Evolutionary conservation across 2,329 filamentous ascomycete genomes (phyloP).

Genomic region (Cladosporium sp.): DNA sequence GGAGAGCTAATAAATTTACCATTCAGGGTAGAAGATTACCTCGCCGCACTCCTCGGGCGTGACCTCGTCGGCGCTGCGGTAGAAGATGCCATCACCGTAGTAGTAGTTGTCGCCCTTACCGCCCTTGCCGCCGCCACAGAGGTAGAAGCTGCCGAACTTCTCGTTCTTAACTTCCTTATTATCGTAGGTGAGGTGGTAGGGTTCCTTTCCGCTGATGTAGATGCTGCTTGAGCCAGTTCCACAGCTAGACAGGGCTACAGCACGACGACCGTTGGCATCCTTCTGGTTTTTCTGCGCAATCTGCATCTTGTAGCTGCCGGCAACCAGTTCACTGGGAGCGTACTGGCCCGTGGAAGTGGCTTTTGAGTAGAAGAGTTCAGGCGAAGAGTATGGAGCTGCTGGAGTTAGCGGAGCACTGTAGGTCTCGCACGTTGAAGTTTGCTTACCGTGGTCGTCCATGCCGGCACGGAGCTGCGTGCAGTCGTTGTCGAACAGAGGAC

Average conservation of each 20-base stretch:
- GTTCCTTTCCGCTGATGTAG: background rate
- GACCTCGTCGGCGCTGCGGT: constrained; percentile 6
- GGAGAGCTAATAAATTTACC: background rate
- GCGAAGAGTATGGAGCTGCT: background rate
- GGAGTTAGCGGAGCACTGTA: background rate
- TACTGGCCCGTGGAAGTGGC: background rate
- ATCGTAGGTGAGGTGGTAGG: constrained; percentile 7
- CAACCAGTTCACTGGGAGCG: background rate
- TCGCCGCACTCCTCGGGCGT: constrained; percentile 3
- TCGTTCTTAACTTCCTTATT: constrained; percentile 8
- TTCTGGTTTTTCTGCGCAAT: constrained; percentile 1
- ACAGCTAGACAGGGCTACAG: constrained; percentile 2
- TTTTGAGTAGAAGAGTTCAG: background rate
- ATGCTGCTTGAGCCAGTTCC: constrained; percentile 6
- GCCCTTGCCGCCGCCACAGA: background rate
- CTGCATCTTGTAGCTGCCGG: background rate
- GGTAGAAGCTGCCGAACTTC: constrained; percentile 10
- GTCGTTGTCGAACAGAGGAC: background rate
- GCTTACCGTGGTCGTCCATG: background rate
- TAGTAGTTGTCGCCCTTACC: background rate
- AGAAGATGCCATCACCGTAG: background rate
- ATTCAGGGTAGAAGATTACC: constrained; percentile 9
- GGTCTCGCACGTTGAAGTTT: background rate
- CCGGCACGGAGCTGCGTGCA: background rate
- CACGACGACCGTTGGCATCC: background rate